Conservation (phyloP, 768 basidiomycete genomes). For the Tylopilus rubrobrunneus region DNA sequence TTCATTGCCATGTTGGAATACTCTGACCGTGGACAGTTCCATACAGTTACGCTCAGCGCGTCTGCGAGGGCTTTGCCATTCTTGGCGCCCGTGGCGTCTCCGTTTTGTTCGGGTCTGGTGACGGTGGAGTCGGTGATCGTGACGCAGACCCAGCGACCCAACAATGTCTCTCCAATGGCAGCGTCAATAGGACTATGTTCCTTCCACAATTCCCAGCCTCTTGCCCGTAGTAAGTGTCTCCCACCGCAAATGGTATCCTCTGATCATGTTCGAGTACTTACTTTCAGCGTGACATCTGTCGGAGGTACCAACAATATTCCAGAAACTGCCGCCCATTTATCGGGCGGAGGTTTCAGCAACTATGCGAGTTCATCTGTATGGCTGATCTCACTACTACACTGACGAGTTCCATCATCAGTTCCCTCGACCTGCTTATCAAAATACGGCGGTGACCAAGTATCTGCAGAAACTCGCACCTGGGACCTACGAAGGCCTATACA, state of each 20-base stretch:
- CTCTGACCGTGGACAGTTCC: slow-evolving; percentile 42
- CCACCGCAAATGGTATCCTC: not conserved
- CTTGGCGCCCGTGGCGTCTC: slow-evolving; percentile 68
- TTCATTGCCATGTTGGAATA: not conserved
- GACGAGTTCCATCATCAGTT: slow-evolving; percentile 35
- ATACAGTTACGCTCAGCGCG: slow-evolving; percentile 49
- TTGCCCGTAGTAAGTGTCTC: slow-evolving; percentile 47
- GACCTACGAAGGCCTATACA: slow-evolving; percentile 57
- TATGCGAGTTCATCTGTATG: slow-evolving; percentile 37
- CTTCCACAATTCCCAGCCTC: slow-evolving; percentile 57
- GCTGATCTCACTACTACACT: not conserved
- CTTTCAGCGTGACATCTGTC: slow-evolving; percentile 61
- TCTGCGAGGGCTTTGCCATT: slow-evolving; percentile 59
- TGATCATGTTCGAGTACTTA: not conserved
- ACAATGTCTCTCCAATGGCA: slow-evolving; percentile 57
- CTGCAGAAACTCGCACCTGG: slow-evolving; percentile 42
- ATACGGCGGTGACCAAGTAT: slow-evolving; percentile 40
- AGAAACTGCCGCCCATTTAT: slow-evolving; percentile 57
- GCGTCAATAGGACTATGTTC: slow-evolving; percentile 50
- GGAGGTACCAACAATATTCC: slow-evolving; percentile 61
- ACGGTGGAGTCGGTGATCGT: slow-evolving; percentile 66
- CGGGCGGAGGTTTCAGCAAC: slow-evolving; percentile 73
- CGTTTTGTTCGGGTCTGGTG: slow-evolving; percentile 62
- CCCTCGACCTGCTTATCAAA: slow-evolving; percentile 51
- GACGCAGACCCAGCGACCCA: slow-evolving; percentile 49